Conservation (phyloP, 805 yeast species). For the Schizosaccharomyces cryophilus region DNA sequence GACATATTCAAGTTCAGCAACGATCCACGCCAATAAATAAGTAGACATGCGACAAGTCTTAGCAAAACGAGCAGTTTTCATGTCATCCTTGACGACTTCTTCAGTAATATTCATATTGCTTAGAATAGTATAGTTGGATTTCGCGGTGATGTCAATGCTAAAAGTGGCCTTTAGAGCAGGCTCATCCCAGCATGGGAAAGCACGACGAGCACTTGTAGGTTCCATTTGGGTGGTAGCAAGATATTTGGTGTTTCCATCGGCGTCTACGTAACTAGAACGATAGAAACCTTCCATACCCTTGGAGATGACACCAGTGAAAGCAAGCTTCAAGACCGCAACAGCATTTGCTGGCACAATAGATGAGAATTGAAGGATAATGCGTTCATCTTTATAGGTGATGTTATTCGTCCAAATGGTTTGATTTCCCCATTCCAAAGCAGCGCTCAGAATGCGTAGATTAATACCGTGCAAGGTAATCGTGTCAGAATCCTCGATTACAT, state of each 20-base stretch:
- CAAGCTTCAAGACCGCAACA: constrained; percentile 25
- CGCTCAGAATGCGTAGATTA: constrained; percentile 27
- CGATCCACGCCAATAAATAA: constrained; percentile 45
- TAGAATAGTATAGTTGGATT: constrained; percentile 28
- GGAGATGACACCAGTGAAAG: constrained; percentile 33
- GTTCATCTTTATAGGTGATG: constrained; percentile 27
- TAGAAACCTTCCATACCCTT: constrained; percentile 55
- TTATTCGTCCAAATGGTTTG: constrained; percentile 8
- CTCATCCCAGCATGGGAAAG: constrained; percentile 57
- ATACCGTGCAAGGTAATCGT: constrained; percentile 31
- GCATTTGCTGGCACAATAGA: constrained; percentile 16
- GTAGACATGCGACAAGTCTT: constrained; percentile 54
- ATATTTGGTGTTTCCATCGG: constrained; percentile 28
- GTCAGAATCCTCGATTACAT: constrained; percentile 20
- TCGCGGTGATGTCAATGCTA: constrained; percentile 31
- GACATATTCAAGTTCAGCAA: constrained; percentile 41
- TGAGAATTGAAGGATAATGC: constrained; percentile 33
- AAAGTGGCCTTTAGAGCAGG: constrained; percentile 46
- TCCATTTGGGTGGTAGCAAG: constrained; percentile 50
- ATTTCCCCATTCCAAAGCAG: background rate
- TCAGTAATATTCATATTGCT: constrained; percentile 40
- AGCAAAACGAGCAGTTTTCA: constrained; percentile 27
- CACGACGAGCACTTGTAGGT: constrained; percentile 54
- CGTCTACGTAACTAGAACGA: constrained; percentile 35
- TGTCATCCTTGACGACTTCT: constrained; percentile 15